Conservation (phyloP, 176 grass and related monocot species). For the Hordeum marinum region DNA sequence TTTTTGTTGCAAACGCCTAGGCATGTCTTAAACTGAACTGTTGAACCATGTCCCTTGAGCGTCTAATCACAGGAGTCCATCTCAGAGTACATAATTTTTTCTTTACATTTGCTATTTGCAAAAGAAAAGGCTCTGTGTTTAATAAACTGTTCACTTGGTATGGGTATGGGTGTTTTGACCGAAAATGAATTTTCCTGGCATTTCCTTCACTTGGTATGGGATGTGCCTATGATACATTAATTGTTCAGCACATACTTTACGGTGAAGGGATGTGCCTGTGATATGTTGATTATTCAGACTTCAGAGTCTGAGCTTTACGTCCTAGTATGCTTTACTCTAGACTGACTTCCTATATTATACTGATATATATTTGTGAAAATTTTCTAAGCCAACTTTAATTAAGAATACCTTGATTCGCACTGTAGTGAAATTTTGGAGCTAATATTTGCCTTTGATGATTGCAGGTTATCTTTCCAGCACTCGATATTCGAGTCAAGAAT, state of each 20-base stretch:
- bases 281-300: background rate
- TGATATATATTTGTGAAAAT: background rate
- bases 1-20: background rate
- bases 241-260: background rate
- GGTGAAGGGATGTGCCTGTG: background rate
- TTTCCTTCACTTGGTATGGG: background rate
- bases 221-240: background rate
- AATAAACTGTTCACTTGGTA: background rate
- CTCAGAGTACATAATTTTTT: background rate
- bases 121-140: background rate
- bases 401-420: background rate
- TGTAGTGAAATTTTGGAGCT: background rate
- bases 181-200: background rate
- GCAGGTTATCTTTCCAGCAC: slow-evolving; percentile 90
- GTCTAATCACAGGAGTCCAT: background rate
- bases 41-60: background rate
- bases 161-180: background rate
- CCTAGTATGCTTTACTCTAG: background rate
- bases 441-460: slow-evolving; percentile 9
- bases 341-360: background rate
- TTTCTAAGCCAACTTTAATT: background rate
- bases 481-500: slow-evolving; percentile 90
- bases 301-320: background rate
- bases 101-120: background rate
- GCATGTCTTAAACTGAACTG: background rate